These are phyloP conservation scores for Colletotrichum spinosum DNA, from an alignment of 2,329 filamentous ascomycete genomes.

Conservation along the genomic window DNA sequence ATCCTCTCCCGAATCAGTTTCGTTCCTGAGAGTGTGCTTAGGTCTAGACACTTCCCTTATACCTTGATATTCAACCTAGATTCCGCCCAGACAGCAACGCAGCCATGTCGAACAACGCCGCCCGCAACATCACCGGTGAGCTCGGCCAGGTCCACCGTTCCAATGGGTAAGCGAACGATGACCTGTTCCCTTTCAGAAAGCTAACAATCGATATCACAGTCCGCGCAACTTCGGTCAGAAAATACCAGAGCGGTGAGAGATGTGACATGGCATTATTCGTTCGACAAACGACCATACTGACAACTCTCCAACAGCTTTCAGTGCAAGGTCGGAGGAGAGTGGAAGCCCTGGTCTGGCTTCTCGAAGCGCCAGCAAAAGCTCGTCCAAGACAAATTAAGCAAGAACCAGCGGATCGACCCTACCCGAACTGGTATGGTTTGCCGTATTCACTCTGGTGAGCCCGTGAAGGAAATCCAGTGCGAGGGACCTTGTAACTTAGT, in stretches of 20 bases:
- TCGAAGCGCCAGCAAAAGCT: constrained; percentile 47
- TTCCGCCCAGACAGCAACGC: background rate
- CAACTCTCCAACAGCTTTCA: constrained; percentile 42
- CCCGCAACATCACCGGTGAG: background rate
- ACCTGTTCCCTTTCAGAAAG: background rate
- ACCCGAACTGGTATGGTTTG: constrained; percentile 52
- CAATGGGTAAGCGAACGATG: constrained; percentile 12
- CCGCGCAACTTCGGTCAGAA: constrained; percentile 17
- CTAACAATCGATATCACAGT: background rate
- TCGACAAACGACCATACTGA: constrained; percentile 2
- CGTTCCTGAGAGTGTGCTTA: no score
- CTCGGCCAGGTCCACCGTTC: background rate
- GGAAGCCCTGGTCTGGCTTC: constrained; percentile 47
- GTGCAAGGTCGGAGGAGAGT: constrained; percentile 52
- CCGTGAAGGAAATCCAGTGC: constrained; percentile 45
- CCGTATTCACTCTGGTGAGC: constrained; percentile 45
- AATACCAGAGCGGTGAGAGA: constrained; percentile 22
- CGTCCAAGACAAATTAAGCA: constrained; percentile 39
- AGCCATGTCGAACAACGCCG: background rate
- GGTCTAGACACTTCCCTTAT: background rate
- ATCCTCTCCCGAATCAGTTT: no score
- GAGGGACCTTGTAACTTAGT: constrained; percentile 44
- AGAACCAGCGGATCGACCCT: constrained; percentile 39
- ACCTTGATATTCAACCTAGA: background rate
- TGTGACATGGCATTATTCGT: no score